Evolutionary conservation across 164 flowering plant species (phyloP).

Genomic region (Berberis vulgaris): DNA sequence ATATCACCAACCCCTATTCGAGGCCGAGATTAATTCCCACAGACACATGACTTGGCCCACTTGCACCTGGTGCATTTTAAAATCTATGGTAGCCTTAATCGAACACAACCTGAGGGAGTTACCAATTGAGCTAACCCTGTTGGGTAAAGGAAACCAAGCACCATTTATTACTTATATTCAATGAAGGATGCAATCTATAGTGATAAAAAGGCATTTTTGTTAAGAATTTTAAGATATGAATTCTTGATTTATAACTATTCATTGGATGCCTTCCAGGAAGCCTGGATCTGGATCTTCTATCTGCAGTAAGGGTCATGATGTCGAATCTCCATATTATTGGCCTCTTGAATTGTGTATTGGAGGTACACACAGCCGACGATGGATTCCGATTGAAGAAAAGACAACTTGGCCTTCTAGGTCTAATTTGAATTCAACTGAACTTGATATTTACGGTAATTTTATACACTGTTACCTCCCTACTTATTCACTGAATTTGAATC

Average conservation of each 20-base stretch:
- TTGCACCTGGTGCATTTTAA: no score
- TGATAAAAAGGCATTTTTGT: no score
- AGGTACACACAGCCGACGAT: constrained; percentile 74
- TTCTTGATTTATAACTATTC: background rate
- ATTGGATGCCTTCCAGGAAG: constrained; percentile 43
- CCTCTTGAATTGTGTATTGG: constrained; percentile 84
- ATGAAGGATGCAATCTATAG: no score
- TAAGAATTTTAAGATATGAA: no score
- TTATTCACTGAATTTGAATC: background rate
- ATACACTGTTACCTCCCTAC: background rate
- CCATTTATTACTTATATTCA: no score
- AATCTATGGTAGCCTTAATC: no score
- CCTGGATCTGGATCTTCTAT: constrained; percentile 53
- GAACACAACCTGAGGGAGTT: no score
- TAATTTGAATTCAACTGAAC: constrained; percentile 51
- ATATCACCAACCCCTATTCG: no score
- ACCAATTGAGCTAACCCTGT: no score
- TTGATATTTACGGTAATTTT: constrained; percentile 52
- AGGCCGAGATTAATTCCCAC: no score
- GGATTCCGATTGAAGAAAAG: constrained; percentile 75
- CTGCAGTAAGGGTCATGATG: constrained; percentile 68
- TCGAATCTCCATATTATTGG: constrained; percentile 80
- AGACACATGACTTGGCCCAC: no score
- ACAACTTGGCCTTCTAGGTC: constrained; percentile 79
- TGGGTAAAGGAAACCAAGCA: no score